Evolutionary conservation across 768 basidiomycete species (phyloP).

Genomic region (Jaapia argillacea): DNA sequence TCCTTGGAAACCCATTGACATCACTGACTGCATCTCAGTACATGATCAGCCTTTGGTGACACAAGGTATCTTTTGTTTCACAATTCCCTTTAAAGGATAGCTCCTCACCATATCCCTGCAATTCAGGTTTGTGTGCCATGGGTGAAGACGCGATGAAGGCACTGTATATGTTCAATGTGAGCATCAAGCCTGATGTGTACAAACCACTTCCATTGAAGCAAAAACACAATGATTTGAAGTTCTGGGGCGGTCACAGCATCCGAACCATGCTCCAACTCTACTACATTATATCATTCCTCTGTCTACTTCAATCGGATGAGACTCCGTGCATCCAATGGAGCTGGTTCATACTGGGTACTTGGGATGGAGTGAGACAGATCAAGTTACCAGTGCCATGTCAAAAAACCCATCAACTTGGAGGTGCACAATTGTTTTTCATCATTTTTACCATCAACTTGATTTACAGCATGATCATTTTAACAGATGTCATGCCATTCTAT

Average conservation of each 20-base stretch:
- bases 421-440: conserved; percentile 3
- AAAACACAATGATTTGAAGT: neutral
- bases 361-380: neutral
- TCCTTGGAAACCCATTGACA: conserved; percentile 13
- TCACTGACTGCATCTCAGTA: conserved; percentile 12
- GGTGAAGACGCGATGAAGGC: conserved; percentile 10
- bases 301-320: conserved; percentile 16
- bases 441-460: neutral
- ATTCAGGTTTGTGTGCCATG: conserved; percentile 15
- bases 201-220: neutral
- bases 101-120: conserved; percentile 5
- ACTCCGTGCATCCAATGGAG: conserved; percentile 13
- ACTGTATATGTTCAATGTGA: conserved; percentile 9
- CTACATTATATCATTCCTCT: conserved; percentile 11
- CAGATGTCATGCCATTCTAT: conserved; percentile 9
- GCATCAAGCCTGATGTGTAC: neutral
- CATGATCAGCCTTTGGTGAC: conserved; percentile 15
- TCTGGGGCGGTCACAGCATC: conserved; percentile 11
- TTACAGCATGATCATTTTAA: neutral
- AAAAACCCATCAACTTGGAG: conserved; percentile 14
- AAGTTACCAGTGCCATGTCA: conserved; percentile 9
- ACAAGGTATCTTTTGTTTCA: conserved; percentile 9
- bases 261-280: conserved; percentile 13
- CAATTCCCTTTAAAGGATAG: neutral
- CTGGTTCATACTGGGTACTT: no score